Evolutionary conservation across 805 yeast genomes (phyloP).

Genomic region (Danielia oregonensis): DNA sequence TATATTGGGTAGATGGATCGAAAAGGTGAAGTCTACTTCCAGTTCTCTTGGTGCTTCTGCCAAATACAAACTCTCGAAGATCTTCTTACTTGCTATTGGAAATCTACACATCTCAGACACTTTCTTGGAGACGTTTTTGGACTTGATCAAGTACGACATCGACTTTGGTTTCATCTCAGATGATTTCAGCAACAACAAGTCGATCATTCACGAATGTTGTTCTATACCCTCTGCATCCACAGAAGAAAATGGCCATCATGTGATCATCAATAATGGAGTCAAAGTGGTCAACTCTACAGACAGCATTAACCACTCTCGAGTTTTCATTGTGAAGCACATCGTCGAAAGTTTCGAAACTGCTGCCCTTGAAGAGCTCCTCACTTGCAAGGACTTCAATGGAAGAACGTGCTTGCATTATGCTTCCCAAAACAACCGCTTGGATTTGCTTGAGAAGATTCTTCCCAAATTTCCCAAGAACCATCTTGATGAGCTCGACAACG

Average conservation of each 20-base stretch:
- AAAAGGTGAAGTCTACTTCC: constrained; percentile 29
- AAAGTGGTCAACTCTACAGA: constrained; percentile 36
- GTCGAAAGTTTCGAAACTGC: constrained; percentile 19
- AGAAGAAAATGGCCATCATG: constrained; percentile 30
- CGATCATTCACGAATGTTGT: constrained; percentile 68
- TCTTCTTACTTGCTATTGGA: constrained; percentile 67
- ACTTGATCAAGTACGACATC: constrained; percentile 42
- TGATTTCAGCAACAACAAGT: constrained; percentile 49
- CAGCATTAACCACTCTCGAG: constrained; percentile 34
- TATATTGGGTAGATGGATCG: constrained; percentile 37
- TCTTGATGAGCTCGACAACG: constrained; percentile 59
- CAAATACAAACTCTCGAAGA: constrained; percentile 50
- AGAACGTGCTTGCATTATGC: constrained; percentile 87
- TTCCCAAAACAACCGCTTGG: constrained; percentile 50
- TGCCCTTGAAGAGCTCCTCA: constrained; percentile 21
- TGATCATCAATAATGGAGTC: constrained; percentile 41
- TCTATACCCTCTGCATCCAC: constrained; percentile 36
- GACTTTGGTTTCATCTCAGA: constrained; percentile 68
- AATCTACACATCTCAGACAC: constrained; percentile 63
- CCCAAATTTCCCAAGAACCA: constrained; percentile 32
- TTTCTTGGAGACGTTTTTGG: constrained; percentile 49
- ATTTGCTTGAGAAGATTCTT: constrained; percentile 41
- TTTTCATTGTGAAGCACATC: constrained; percentile 34
- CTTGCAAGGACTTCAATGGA: constrained; percentile 60
- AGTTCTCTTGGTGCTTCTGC: constrained; percentile 8